Evolutionary conservation across 306 rosid genomes (phyloP), one percentile per base, ranked within the genome.

Genomic region (Cucurbita argyrosperma): DNA sequence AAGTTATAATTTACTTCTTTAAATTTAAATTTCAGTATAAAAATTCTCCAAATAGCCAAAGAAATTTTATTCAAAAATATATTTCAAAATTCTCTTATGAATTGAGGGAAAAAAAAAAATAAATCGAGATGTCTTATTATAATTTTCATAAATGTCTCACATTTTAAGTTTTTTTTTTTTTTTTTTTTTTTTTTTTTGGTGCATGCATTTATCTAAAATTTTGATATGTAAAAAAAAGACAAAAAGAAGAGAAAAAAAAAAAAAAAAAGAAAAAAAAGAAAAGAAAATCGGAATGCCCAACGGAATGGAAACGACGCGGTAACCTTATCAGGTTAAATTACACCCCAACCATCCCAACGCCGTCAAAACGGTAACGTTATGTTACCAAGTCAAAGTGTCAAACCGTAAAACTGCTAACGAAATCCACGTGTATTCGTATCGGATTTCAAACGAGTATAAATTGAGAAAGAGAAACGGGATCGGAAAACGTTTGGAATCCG

Each of bases 401-500:
- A 43, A 21, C 47, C 5, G 12, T 47, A 15, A 50, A 69, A 37
- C 47, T 50, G 53, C 71, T 23, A 72, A 53, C 63, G 30, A 26
- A 56, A 11, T 59, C 81, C 91, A 75, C 95, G 88, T 80, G 88
- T 85, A 81, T 39, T 50, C 39, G 54, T 30, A 12, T 76, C 84
- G 80, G 84, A 79, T 71, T 82, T 76, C 71, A 86, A 80, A 75
- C 81, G 71, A 81, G 23, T 83, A 78, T 74, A 77, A 70, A 79
- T 78, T 58, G 77, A 78, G 60, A 40, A 79, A 69, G 26, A 15
- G 46, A 76, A 13, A 61, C 10, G 4, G 10, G 46, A 53, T 18
- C 40, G 13, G 42, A 13, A 6, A 37, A 10, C 74, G 52, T 37
- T 59, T 46, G 16, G 82, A 82, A 82, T 84, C 90, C 83, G 86